Base-by-base conservation (phyloP, 306 rosid genomes). In the Clitoria ternatea region DNA sequence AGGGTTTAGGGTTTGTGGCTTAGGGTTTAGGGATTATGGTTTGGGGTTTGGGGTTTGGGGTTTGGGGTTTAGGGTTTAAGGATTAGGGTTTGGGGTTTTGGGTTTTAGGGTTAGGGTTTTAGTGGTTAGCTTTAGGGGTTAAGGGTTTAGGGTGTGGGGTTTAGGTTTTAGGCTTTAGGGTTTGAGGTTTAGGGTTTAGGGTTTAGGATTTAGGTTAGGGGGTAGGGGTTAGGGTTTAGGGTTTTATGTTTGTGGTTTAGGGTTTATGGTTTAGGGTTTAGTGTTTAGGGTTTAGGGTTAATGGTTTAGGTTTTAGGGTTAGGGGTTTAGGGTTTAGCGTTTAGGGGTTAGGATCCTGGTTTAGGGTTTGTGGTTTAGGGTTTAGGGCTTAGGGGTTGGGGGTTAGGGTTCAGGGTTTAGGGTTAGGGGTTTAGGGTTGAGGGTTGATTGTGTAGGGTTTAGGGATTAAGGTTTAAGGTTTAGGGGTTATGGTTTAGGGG, bases 241-340 rank as follows among this genome's bases (percentile, higher is more conserved):
- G 23, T 44, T n/a, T n/a, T n/a, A n/a, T n/a, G n/a, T n/a, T n/a
- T n/a, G n/a, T n/a, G n/a, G n/a, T n/a, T n/a, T n/a, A 44, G 44
- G 1, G 52, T 7, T n/a, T n/a, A n/a, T n/a, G n/a, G 2, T 44
- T 44, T 45, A 14, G 72, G 62, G 18, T 69, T 33, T 67, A 18
- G 73, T 45, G 43, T 29, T 67, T 67, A 36, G 50, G 48, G 33
- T 68, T 69, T 50, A 10, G 49, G 49, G 35, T 33, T 69, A 49
- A 40, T 52, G 69, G 52, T 40, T 68, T n/a, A n/a, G 19, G 52
- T 7, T n/a, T 44, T 44, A 1, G 6, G n/a, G n/a, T n/a, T n/a
- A n/a, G n/a, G n/a, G 52, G 20, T n/a, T 44, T 44, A 1, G 19
- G 19, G 52, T 44, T 44, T 15, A 33, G 35, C 4, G 35, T 2